Evolutionary conservation across 495 filamentous ascomycete genomes (phyloP).

Genomic region (Sordaria brevicollis): DNA sequence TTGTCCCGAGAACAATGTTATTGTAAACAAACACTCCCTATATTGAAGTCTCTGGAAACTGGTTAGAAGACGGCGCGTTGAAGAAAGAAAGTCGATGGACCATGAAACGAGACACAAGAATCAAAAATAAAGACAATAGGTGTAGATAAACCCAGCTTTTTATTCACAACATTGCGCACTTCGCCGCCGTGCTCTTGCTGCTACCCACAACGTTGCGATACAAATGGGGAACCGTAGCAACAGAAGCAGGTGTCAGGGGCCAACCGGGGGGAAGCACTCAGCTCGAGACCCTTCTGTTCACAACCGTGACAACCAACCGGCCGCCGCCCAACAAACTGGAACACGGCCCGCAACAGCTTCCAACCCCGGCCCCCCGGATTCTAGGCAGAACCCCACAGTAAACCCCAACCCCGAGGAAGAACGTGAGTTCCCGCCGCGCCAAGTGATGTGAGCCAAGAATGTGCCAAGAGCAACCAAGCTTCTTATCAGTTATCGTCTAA

Average conservation of each 20-base stretch:
- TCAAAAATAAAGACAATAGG: neutral
- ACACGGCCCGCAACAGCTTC: neutral
- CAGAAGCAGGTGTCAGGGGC: neutral
- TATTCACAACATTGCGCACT: neutral
- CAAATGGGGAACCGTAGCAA: neutral
- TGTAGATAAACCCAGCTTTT: neutral
- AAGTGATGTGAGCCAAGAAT: neutral
- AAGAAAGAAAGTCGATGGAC: neutral
- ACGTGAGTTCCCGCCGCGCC: too few species aligned
- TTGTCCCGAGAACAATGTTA: neutral
- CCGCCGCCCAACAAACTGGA: neutral
- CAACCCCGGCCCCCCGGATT: neutral
- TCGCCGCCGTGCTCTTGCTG: neutral
- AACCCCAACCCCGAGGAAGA: neutral
- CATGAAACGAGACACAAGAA: neutral
- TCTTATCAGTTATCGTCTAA: neutral
- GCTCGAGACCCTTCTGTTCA: neutral
- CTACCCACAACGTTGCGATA: neutral
- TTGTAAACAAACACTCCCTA: neutral
- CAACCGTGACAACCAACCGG: too few species aligned
- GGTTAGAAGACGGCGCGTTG: neutral
- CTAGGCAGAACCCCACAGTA: neutral
- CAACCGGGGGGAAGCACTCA: neutral
- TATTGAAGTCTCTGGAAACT: neutral
- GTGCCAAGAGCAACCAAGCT: neutral